Conservation (phyloP, 805 yeast genomes). For the Barnettozyma salicaria region DNA sequence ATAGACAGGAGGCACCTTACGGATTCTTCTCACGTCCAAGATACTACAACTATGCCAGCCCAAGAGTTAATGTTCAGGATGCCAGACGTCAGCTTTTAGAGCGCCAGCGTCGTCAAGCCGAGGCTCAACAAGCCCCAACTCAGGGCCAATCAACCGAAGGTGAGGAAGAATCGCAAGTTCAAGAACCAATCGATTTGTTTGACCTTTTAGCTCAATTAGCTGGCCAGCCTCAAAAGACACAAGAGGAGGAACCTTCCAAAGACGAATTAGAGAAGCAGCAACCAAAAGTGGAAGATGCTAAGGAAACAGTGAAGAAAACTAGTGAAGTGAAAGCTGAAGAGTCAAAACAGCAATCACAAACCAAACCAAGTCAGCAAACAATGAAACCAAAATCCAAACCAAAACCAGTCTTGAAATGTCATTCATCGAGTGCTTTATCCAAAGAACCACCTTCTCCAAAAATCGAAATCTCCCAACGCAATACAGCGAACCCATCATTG, state of each 20-base stretch:
- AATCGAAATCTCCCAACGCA: conserved; percentile 24
- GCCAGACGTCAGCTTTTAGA: too few species aligned
- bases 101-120: too few species aligned
- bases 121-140: neutral
- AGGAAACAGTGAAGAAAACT: conserved; percentile 1
- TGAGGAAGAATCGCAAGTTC: neutral
- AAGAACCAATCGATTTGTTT: conserved; percentile 1
- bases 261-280: too few species aligned
- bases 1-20: conserved; percentile 10
- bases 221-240: conserved; percentile 1
- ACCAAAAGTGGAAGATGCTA: neutral
- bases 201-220: conserved; percentile 4
- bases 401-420: conserved; percentile 17
- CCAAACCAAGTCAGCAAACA: conserved; percentile 4
- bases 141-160: neutral
- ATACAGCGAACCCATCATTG: conserved; percentile 26
- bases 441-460: conserved; percentile 26
- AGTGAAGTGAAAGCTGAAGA: neutral
- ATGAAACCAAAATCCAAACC: conserved; percentile 7
- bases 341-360: neutral
- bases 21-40: conserved; percentile 2
- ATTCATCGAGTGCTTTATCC: conserved; percentile 16
- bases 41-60: too few species aligned
- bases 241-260: neutral
- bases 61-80: too few species aligned